Conservation (phyloP, 2,329 filamentous ascomycete genomes). For the Exophiala sp. region DNA sequence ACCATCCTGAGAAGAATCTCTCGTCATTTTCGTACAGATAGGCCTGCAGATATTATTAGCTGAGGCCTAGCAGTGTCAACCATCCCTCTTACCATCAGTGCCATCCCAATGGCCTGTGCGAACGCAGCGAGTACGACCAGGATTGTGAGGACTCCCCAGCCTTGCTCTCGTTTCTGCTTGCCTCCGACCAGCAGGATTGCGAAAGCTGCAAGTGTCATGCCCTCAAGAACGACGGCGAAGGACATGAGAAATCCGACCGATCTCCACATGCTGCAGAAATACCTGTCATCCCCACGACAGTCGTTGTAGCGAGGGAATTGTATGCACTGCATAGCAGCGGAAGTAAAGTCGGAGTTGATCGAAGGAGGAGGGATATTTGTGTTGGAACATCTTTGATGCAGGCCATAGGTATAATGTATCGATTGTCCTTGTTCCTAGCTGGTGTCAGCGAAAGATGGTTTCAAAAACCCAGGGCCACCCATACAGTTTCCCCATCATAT, state of each 20-base stretch:
- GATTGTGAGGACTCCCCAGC: constrained; percentile 72
- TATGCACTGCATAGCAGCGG: constrained; percentile 51
- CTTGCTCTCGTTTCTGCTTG: constrained; percentile 72
- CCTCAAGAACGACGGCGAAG: constrained; percentile 75
- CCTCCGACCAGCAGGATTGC: constrained; percentile 73
- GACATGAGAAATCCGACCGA: constrained; percentile 84
- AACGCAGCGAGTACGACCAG: constrained; percentile 63
- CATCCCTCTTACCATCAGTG: constrained; percentile 80
- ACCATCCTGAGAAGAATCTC: constrained; percentile 78
- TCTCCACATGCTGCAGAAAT: constrained; percentile 91
- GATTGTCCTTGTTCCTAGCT: constrained; percentile 40
- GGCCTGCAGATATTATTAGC: no score
- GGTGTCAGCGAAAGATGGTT: not conserved
- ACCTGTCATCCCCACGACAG: constrained; percentile 63
- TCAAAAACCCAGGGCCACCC: not conserved
- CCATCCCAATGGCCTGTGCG: constrained; percentile 74
- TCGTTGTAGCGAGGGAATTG: constrained; percentile 66
- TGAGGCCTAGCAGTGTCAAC: no score
- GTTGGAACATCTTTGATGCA: constrained; percentile 68
- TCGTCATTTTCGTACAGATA: constrained; percentile 78
- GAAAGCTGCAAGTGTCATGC: constrained; percentile 77
- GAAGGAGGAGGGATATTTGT: constrained; percentile 20
- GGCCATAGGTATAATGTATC: constrained; percentile 66
- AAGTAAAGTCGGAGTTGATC: constrained; percentile 56
- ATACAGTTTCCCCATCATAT: constrained; percentile 45